A percentile compares a stretch with the other conserved stretches of the same genome.
These are phyloP conservation scores for Castanea mollissima DNA, from an alignment of 306 rosid genomes.

Conservation along the genomic window DNA sequence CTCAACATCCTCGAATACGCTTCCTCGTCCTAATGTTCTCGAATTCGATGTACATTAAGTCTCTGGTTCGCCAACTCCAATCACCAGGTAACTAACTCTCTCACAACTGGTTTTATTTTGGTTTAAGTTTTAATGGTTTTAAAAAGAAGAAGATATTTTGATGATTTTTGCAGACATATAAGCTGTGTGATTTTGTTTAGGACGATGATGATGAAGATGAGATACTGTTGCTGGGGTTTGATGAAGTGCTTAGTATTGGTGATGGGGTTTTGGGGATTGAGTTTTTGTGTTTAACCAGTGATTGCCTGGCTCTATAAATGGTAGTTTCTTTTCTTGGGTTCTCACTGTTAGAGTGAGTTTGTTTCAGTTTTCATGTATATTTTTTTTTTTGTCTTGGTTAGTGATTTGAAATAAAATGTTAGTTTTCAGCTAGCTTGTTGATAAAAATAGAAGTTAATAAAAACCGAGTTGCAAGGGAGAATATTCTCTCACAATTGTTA, in stretches of 20 bases:
- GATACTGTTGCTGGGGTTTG: conserved; percentile 52
- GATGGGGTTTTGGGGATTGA: conserved; percentile 52
- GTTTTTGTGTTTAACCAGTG: conserved; percentile 51
- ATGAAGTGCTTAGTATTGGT: conserved; percentile 45
- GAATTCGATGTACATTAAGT: conserved; percentile 44
- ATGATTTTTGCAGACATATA: conserved; percentile 24
- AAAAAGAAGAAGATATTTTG: neutral
- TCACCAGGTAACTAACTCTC: conserved; percentile 30
- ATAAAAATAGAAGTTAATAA: neutral
- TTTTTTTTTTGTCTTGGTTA: neutral
- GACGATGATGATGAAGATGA: conserved; percentile 37
- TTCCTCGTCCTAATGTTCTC: conserved; percentile 47
- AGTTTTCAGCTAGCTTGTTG: neutral
- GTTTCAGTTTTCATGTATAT: neutral
- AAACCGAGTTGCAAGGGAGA: neutral
- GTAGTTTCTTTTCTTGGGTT: neutral
- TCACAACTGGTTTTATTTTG: neutral
- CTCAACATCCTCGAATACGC: conserved; percentile 38
- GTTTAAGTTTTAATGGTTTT: too few species aligned
- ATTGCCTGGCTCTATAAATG: conserved; percentile 58
- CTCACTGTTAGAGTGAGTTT: neutral
- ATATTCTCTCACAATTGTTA: too few species aligned
- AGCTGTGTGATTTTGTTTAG: conserved; percentile 50
- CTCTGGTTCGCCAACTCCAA: conserved; percentile 35
- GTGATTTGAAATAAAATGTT: neutral